Base-by-base conservation (phyloP, 495 filamentous ascomycete genomes). In the Aspergillus nanangensis region DNA sequence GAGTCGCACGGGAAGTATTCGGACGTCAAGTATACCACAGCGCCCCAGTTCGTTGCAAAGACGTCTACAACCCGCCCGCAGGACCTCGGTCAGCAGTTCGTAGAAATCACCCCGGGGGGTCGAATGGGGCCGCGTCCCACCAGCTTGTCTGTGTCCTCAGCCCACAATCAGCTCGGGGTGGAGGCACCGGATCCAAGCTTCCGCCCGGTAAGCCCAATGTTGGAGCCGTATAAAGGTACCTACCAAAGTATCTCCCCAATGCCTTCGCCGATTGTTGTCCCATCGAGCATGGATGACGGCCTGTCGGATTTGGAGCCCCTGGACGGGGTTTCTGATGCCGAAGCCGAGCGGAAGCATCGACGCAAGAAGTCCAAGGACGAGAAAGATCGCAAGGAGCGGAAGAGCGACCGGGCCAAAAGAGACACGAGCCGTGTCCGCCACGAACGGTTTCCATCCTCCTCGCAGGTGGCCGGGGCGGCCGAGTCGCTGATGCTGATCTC, bases 201-300 rank as follows among this genome's bases (percentile, higher is more conserved):
- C 32, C 78, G 86, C 8, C 87, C 88, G 2, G 78, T 83, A 8
- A 93, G 87, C 46, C 93, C 93, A 0, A 72, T 96, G 14, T 77
- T 96, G 10, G 93, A 96, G 65, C 85, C 93, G 1, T 98, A 98
- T 66, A 83, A 83, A 47, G 93, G 93, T 5, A 95, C 90, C 1
- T 98, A 94, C 58, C 93, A 98, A 64, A 87, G 86, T 41, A 88
- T 96, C 53, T 95, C 91, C 1, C 92, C 93, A 2, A 93, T 95
- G 88, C 91, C 91, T 0, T 90, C 87, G 1, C 87, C 92, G 0
- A 69, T 84, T 33, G 61, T 75, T 39, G 60, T 71, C 17, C 64
- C 72, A 1, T 54, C 63, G 5, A 57, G 50, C 9, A 57, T 56
- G n/a, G 70, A 77, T 21, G 72, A 74, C 5, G 74, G 76, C 20